Evolutionary conservation across 257 asterid genomes (phyloP), one percentile per base, ranked within the genome.

Genomic region (Solanum habrochaites): DNA sequence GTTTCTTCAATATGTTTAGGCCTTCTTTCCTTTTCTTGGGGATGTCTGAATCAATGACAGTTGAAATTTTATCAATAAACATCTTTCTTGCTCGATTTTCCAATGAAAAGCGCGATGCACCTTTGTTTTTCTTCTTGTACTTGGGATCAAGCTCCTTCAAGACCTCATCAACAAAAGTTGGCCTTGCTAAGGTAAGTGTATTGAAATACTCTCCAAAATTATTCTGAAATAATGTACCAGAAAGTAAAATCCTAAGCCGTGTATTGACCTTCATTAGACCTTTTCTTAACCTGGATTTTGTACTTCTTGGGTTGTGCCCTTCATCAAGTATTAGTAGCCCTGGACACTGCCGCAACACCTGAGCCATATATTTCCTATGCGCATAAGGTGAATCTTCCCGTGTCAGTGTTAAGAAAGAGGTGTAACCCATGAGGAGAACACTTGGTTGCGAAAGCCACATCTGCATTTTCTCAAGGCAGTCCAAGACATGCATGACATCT

Each of bases 281-380:
- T 75, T 97, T 97, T 35, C 99, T 87, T 10, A 97, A 94, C 88
- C 99, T 93, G 4, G 99, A 97, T 86, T 97, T 97, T 0, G 99
- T 97, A 86, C 99, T 97, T 91, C 99, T 93, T 0, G 99, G 99
- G 86, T 97, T 97, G 88, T 97, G 99, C 86, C 99, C 99, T 89
- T 97, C 99, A 43, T 97, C 99, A 31, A 97, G 97, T 75, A 97
- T 90, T 81, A 97, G 73, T 60, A 97, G 95, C n/a, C 98, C 99
- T 0, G 99, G 99, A 74, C 99, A 96, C 78, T 96, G 97, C 86
- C 93, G 90, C 85, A 97, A 89, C 23, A 97, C 92, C 85, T 96
- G 98, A 56, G 97, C 97, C 99, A 97, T 97, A 77, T 97, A 97
- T 89, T 96, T 95, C 91, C 99, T 91, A 82, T 97, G 99, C 5